Evolutionary conservation across 2,329 filamentous ascomycete species (phyloP).

Genomic region (Diplodia seriata): DNA sequence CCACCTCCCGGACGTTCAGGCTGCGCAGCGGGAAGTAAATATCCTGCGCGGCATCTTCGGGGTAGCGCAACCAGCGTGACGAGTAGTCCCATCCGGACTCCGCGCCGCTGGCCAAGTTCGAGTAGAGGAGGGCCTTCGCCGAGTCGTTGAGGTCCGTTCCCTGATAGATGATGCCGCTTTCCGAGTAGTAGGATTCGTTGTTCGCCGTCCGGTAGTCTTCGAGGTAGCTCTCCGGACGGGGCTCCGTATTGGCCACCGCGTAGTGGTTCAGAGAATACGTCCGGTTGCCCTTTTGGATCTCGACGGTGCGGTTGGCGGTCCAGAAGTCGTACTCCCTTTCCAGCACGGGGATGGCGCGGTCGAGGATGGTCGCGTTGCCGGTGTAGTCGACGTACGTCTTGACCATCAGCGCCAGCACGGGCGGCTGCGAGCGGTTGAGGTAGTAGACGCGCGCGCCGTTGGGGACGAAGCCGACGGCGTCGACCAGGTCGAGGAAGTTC

Average conservation of each 20-base stretch:
- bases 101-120: slow-evolving; percentile 68
- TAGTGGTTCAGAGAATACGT: slow-evolving; percentile 67
- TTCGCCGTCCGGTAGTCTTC: slow-evolving; percentile 72
- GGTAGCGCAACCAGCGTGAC: slow-evolving; percentile 64
- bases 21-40: slow-evolving; percentile 70
- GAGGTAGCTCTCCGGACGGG: slow-evolving; percentile 70
- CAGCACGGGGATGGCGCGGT: slow-evolving; percentile 67
- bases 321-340: slow-evolving; percentile 71
- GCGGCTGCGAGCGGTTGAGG: slow-evolving; percentile 71
- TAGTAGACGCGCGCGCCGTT: slow-evolving; percentile 74
- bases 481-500: slow-evolving; percentile 72
- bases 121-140: slow-evolving; percentile 62
- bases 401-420: slow-evolving; percentile 71
- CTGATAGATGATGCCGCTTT: slow-evolving; percentile 65
- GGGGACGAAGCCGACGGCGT: slow-evolving; percentile 69
- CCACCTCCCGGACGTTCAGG: slow-evolving; percentile 64
- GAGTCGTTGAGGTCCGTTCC: slow-evolving; percentile 60
- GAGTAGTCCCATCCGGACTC: slow-evolving; percentile 72
- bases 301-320: slow-evolving; percentile 65
- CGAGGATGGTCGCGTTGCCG: slow-evolving; percentile 66
- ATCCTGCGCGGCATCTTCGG: slow-evolving; percentile 64
- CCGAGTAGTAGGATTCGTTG: slow-evolving; percentile 68
- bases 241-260: slow-evolving; percentile 68
- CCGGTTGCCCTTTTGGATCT: slow-evolving; percentile 54
- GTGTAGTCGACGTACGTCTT: slow-evolving; percentile 69